Evolutionary conservation across 2,329 filamentous ascomycete species (phyloP), one percentile per base, ranked within the genome.

Genomic region (Talaromyces verruculosus): DNA sequence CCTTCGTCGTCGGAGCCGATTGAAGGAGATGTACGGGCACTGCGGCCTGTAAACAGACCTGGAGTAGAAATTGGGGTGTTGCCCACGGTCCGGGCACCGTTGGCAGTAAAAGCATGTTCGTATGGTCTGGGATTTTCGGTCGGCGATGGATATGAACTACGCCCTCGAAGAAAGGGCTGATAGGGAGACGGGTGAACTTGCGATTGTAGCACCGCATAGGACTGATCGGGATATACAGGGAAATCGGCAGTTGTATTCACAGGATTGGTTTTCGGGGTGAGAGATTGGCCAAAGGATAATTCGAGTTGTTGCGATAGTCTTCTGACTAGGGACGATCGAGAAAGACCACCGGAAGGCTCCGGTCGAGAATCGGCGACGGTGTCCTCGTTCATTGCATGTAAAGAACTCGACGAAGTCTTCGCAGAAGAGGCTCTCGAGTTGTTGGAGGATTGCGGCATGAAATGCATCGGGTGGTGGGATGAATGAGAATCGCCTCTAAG

Each of bases 21-120:
- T 5, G 76, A 72, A 19, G 76, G 72, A 33, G 75, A 73, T 47
- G 74, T 68, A 37, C 73, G 71, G 66, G 75, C 68, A 62, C 69
- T 74, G n/a, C 71, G 73, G 57, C 78, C 72, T 5, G 79, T 77
- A 67, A 81, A 83, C 2, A 83, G 73, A 1, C 81, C 81, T 1
- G 81, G 81, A 66, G 80, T 83, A 13, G 81, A 81, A 25, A 80
- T 69, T 3, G 81, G 81, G 1, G 81, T 83, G 63, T 82, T 83
- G 25, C 80, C 81, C 17, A 77, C 80, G 0, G 80, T 83, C 35
- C 76, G 78, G 37, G 79, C 68, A 22, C 70, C 66, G 8, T 49
- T 70, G 25, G 75, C 73, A 22, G 69, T 69, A 7, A 71, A 66
- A 4, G 65, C 30, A 58, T 62, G 62, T 10, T 66, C 65, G 19